Base-by-base conservation (phyloP, 164 flowering plant genomes). In the Taxillus chinensis region DNA sequence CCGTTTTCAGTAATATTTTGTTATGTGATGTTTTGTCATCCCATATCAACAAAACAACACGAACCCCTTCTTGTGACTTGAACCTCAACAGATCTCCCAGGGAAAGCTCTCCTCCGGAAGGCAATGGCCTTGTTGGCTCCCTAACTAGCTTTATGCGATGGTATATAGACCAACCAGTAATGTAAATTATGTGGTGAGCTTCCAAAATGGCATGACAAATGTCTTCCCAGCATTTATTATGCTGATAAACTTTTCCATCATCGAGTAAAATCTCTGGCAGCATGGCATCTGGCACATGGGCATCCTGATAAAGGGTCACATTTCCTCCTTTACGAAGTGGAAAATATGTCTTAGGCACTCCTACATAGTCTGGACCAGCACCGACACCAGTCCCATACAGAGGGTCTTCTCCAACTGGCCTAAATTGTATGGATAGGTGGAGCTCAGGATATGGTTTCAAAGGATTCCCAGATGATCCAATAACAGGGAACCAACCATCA, bases 11-110 rank as follows among this genome's bases (percentile, higher is more conserved):
- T 48, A 80, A 71, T 41, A 83, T 71, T 9, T 64, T 82, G 68
- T 86, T 79, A 67, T 83, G 88, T 27, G 91, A 86, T 8, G 91
- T 83, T 70, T 82, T 86, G 65, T 86, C 88, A 66, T 86, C 91
- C 91, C 91, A 83, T 64, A 86, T 72, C 53, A 83, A 70, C 78
- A 83, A 45, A 51, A 76, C 61, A 16, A 86, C 85, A 1, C 89
- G 76, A 17, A 83, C 83, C 17, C 91, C 91, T 78, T 86, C 86
- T 64, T 82, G 80, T 5, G 89, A 82, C 66, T 86, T 86, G 72
- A 74, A 79, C 75, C 82, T 86, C 69, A 86, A 67, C 66, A 83
- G 61, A 2, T 86, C 91, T 39, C 91, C 91, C 10, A 86, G 74
- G 7, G 77, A 12, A 45, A 86, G 74, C 62, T 83, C 81, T 64